Evolutionary conservation across 306 rosid species (phyloP), one percentile per base, ranked within the genome.

Genomic region (Vicia villosa): DNA sequence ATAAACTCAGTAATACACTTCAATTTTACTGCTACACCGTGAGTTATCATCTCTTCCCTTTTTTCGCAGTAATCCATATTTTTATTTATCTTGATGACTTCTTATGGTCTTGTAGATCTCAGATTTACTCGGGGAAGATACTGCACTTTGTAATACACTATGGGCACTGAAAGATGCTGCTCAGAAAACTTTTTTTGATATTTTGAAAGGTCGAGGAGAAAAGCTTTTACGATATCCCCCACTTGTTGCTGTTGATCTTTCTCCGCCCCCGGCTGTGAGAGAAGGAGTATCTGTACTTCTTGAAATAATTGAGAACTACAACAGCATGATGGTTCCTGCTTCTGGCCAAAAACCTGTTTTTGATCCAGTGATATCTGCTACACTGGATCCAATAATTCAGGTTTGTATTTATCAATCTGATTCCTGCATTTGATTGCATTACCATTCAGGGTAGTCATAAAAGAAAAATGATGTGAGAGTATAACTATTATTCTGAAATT

Each of bases 191-290:
- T 91, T 86, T 77, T 94, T 94, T 77, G 96, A 94, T 83, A 91
- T 94, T 77, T 82, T 94, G 69, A 94, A 80, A 87, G 80, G 77
- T 51, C 87, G 92, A 40, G 99, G 97, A 63, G 99, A 94, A 79
- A 94, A 89, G 82, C 95, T 94, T 83, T 76, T 91, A 79, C 86
- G 99, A 66, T 94, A 91, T 80, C 97, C 96, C 72, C 88, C 99
- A 20, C 87, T 90, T 68, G 97, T 94, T 78, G 85, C 95, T 60
- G 87, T 88, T 80, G 99, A 94, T 83, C 97, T 94, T 76, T 88
- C 99, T 66, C 96, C 99, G 1, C 97, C 97, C 7, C 84, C 88
- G n/a, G 99, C 97, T 19, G 95, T 94, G 68, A 91, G 96, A 83
- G 99, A 94, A 80, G 99, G 96, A 73, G 92, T 91, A 73, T 87